Evolutionary conservation across 805 yeast genomes (phyloP), one percentile per base, ranked within the genome.

Genomic region (Candida sakaeoensis): DNA sequence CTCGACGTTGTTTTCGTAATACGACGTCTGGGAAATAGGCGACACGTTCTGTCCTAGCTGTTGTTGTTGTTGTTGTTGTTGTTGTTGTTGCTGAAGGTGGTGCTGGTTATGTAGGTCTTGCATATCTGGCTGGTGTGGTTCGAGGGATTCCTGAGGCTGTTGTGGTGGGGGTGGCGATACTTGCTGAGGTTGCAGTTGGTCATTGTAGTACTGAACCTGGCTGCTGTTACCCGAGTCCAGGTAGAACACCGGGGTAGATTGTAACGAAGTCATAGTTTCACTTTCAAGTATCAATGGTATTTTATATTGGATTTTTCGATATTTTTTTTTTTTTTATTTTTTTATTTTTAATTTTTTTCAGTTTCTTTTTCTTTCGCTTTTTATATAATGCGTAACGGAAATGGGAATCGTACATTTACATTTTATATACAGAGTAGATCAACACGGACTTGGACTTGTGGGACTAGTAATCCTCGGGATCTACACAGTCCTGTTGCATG

Each of bases 401-500:
- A 8, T 28, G 16, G 16, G 6, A 12, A 10, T n/a, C n/a, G n/a
- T n/a, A n/a, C n/a, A n/a, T n/a, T n/a, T n/a, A n/a, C n/a, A n/a
- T n/a, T n/a, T n/a, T n/a, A n/a, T n/a, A n/a, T n/a, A n/a, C n/a
- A n/a, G n/a, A n/a, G n/a, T n/a, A n/a, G n/a, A n/a, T n/a, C n/a
- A n/a, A n/a, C n/a, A n/a, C 8, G 13, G n/a, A 17, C 12, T 24
- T 35, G 34, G 14, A n/a, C n/a, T n/a, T n/a, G n/a, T n/a, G n/a
- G n/a, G n/a, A n/a, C n/a, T n/a, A n/a, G n/a, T n/a, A n/a, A n/a
- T n/a, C 45, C 5, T 45, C 51, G 2, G 33, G 55, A 19, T 56
- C 60, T 18, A 61, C 67, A 40, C 59, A 55, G 40, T 65, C 68
- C 51, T 64, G 63, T 48, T 65, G 71, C 59, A 65, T 53, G 21